A percentile compares a stretch with the other conserved stretches of the same genome.
Evolutionary conservation across 1,139 yeast genomes (phyloP).

Genomic region (Pneumocystis oryctolagi): DNA sequence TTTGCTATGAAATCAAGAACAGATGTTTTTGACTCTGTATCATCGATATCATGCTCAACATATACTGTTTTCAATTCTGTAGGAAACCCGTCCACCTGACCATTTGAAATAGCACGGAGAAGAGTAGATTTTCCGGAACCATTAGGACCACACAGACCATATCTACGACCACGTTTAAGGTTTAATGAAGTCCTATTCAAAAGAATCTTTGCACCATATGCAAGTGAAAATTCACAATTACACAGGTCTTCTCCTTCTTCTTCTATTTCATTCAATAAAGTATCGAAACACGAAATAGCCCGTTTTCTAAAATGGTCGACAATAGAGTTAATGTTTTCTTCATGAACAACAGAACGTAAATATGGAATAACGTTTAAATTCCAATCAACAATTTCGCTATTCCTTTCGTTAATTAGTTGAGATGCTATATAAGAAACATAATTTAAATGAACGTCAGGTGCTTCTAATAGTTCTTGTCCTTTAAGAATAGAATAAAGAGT

Average conservation of each 20-base stretch:
- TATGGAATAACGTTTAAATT: constrained; percentile 74
- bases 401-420: constrained; percentile 96
- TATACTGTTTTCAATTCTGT: constrained; percentile 96
- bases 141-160: constrained; percentile 99
- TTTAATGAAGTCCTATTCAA: constrained; percentile 80
- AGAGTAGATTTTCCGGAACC: constrained; percentile 99
- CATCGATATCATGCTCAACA: constrained; percentile 99
- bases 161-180: constrained; percentile 84
- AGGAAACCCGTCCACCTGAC: constrained; percentile 99
- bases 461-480: constrained; percentile 45
- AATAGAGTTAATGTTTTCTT: constrained; percentile 75
- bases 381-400: constrained; percentile 88
- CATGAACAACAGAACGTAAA: constrained; percentile 91
- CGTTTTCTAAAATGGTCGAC: constrained; percentile 91
- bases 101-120: constrained; percentile 99
- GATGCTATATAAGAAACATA: constrained; percentile 96
- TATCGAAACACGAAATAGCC: constrained; percentile 96
- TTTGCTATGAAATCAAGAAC: constrained; percentile 77
- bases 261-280: constrained; percentile 93
- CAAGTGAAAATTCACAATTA: constrained; percentile 99
- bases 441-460: constrained; percentile 56
- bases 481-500: constrained; percentile 63
- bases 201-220: constrained; percentile 95
- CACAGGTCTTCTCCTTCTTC: constrained; percentile 99
- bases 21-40: constrained; percentile 89